Evolutionary conservation across 2,329 filamentous ascomycete genomes (phyloP).

Genomic region (Beauveria rudraprayagi): DNA sequence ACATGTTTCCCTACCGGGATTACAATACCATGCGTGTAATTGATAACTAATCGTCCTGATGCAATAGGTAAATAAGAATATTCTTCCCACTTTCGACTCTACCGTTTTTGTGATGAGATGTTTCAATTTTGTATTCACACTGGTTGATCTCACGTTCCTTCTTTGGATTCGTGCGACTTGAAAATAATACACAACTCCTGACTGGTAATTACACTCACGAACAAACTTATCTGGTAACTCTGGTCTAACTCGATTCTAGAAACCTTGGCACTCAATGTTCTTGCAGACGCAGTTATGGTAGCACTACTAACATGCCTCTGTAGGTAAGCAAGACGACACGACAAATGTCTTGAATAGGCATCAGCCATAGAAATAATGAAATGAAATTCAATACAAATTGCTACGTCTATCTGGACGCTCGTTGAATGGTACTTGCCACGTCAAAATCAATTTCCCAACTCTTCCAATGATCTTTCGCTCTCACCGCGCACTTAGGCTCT

Average conservation of each 20-base stretch:
- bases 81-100: conserved; percentile 14
- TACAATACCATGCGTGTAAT: background rate
- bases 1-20: background rate
- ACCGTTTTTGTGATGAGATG: conserved; percentile 38
- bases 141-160: conserved; percentile 42
- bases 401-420: background rate
- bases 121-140: conserved; percentile 46
- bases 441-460: background rate
- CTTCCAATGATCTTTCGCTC: background rate
- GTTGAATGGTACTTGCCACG: background rate
- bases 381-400: conserved; percentile 4
- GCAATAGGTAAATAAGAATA: conserved; percentile 28
- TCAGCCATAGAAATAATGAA: background rate
- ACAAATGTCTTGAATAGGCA: background rate
- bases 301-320: conserved; percentile 3
- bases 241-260: background rate
- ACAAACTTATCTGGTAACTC: background rate
- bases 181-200: conserved; percentile 47
- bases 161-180: conserved; percentile 36
- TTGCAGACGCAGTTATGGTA: background rate
- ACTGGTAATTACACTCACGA: conserved; percentile 33
- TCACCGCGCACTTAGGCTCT: background rate
- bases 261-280: background rate
- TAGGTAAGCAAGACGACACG: background rate
- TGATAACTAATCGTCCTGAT: conserved; percentile 23